Conservation (phyloP, 768 basidiomycete species). For the Panaeolus papilionaceus region DNA sequence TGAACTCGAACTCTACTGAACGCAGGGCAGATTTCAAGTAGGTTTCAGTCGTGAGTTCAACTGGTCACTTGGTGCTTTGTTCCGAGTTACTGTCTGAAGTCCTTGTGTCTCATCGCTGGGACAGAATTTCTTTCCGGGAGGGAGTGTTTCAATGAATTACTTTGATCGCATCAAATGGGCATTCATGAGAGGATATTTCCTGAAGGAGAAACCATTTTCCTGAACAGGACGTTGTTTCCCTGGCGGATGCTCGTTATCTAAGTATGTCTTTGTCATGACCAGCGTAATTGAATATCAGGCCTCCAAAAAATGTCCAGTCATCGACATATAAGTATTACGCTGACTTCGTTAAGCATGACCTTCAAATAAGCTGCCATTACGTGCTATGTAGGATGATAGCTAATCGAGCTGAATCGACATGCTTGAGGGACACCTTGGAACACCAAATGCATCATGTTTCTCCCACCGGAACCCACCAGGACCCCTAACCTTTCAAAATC, state of each 20-base stretch:
- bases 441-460: not conserved
- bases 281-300: too few relatives aligned
- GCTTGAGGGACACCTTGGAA: not conserved
- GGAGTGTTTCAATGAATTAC: not conserved
- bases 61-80: too few relatives aligned
- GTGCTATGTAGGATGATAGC: not conserved
- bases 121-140: not conserved
- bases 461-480: conserved; percentile 7
- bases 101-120: too few relatives aligned
- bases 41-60: too few relatives aligned
- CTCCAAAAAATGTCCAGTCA: not conserved
- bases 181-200: not conserved
- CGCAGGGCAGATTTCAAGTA: too few relatives aligned
- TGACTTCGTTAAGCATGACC: not conserved
- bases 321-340: not conserved
- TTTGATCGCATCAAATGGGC: not conserved
- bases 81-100: too few relatives aligned
- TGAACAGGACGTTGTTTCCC: not conserved
- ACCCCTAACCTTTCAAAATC: not conserved
- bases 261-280: not conserved
- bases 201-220: not conserved
- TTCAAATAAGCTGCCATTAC: not conserved
- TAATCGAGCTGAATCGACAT: not conserved
- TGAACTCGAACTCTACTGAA: too few relatives aligned
- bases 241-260: not conserved